These are phyloP conservation scores for Gracilaria gracilis DNA, from an alignment of 23 red algal genomes.

Conservation along the genomic window DNA sequence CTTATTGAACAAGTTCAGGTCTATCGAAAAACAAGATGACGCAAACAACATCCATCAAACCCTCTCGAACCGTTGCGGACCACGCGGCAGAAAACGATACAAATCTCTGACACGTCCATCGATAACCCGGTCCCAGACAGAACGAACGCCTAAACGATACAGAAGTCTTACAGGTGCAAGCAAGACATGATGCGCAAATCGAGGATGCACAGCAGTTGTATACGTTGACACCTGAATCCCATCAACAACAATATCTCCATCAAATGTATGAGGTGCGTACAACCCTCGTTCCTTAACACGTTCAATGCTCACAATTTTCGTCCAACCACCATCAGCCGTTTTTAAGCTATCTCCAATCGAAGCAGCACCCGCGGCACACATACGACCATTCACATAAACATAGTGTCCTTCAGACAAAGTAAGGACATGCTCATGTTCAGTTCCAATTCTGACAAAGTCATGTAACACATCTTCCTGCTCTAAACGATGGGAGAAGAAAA, in stretches of 20 bases:
- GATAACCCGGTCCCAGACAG: neutral
- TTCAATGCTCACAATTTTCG: slow-evolving; percentile 6
- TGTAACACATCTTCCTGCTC: neutral
- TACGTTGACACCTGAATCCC: slow-evolving; percentile 67
- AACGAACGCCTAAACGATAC: slow-evolving; percentile 11
- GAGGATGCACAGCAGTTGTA: slow-evolving; percentile 70
- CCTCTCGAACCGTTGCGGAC: neutral
- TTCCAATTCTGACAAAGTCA: slow-evolving; percentile 52
- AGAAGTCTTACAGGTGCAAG: slow-evolving; percentile 46
- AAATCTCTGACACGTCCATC: neutral
- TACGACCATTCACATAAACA: slow-evolving; percentile 45
- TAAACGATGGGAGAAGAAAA: slow-evolving; percentile 69
- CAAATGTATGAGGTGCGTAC: slow-evolving; percentile 67
- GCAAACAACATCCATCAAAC: neutral
- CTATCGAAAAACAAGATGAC: neutral
- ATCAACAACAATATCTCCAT: slow-evolving; percentile 67
- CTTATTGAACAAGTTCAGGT: neutral
- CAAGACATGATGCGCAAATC: slow-evolving; percentile 58
- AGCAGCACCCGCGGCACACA: slow-evolving; percentile 42
- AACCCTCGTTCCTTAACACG: slow-evolving; percentile 30
- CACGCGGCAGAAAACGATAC: slow-evolving; percentile 1
- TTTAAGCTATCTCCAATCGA: slow-evolving; percentile 25
- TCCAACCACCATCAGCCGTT: neutral
- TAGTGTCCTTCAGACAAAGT: slow-evolving; percentile 69
- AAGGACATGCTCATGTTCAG: slow-evolving; percentile 4